Base-by-base conservation (phyloP, 768 basidiomycete species). In the Albatrellus ellisii region DNA sequence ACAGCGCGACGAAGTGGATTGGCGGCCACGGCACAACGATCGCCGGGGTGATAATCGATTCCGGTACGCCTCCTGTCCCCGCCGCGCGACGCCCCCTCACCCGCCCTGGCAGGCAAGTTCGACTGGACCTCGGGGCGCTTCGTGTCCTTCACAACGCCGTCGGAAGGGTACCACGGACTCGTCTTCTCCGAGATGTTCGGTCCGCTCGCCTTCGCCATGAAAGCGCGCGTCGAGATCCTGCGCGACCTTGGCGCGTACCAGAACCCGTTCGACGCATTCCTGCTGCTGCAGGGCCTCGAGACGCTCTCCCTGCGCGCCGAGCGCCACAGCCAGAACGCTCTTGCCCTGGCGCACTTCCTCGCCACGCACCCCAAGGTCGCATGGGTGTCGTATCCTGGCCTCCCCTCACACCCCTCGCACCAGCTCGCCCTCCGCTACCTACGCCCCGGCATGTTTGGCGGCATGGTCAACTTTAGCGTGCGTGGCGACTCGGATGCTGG, bases 1-100 rank as follows among this genome's bases (percentile, higher is more conserved):
- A 86, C 56, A 80, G 77, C 38, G 80, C 80, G 1, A 86, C 85
- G 1, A 87, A 89, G 53, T 89, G 85, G 86, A 85, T 87, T 26
- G 77, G 79, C 10, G 79, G 80, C 0, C 82, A 85, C 46, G 84
- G 86, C 25, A 86, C 77, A 0, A 81, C 79, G 20, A 82, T 89
- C 36, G 83, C 68, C 4, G 86, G 85, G 31, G 73, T 85, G 22
- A 62, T 89, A 44, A 58, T 88, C 36, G 83, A 86, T 56, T 69
- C 72, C 7, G 83, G 82, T 72, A 55, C 24, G 54, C 59, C 50
- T 24, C 28, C 42, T 9, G 17, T 36, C 36, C 11, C 12, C 25
- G 28, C 17, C 8, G 32, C 4, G n/a, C 9, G 18, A n/a, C 2
- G 35, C 26, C 21, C 40, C 45, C 6, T n/a, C 12, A 41, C 36